Evolutionary conservation across 306 rosid species (phyloP).

Genomic region (Lathyrus sativus): DNA sequence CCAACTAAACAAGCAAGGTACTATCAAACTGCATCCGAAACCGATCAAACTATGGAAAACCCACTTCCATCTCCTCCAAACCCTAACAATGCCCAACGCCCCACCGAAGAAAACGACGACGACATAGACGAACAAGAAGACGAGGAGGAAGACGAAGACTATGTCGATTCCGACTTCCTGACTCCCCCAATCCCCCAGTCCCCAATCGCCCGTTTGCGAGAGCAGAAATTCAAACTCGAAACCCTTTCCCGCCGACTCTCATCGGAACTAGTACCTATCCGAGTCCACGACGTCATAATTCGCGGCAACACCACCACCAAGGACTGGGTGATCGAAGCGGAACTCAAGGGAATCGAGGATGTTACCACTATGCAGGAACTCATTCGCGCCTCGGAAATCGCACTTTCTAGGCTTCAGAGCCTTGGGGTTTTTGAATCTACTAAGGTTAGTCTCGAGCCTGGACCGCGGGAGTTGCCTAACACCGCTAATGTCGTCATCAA

Average conservation of each 20-base stretch:
- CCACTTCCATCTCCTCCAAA: constrained; percentile 45
- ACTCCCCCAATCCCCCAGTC: constrained; percentile 39
- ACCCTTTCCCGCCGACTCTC: constrained; percentile 59
- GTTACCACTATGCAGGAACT: constrained; percentile 80
- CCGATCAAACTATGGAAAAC: constrained; percentile 48
- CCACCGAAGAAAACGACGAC: constrained; percentile 44
- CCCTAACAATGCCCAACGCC: constrained; percentile 43
- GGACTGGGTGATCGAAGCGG: constrained; percentile 81
- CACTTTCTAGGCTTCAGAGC: constrained; percentile 65
- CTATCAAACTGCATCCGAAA: constrained; percentile 10
- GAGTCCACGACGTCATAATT: constrained; percentile 85
- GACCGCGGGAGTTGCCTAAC: constrained; percentile 81
- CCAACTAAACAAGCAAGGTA: constrained; percentile 14
- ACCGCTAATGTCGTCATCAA: constrained; percentile 78
- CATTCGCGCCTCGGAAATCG: constrained; percentile 60
- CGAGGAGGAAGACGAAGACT: constrained; percentile 35
- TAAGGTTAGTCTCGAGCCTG: constrained; percentile 70
- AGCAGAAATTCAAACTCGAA: constrained; percentile 56
- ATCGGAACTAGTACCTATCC: constrained; percentile 65
- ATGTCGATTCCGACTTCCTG: constrained; percentile 31
- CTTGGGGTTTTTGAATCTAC: constrained; percentile 79
- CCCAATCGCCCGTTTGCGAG: constrained; percentile 46
- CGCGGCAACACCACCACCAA: constrained; percentile 83
- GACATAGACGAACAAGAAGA: constrained; percentile 39
- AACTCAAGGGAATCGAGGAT: constrained; percentile 59